A percentile compares a stretch with the other conserved stretches of the same genome.
Conservation (phyloP, 2,329 filamentous ascomycete species). For the Botrytis sinoallii region DNA sequence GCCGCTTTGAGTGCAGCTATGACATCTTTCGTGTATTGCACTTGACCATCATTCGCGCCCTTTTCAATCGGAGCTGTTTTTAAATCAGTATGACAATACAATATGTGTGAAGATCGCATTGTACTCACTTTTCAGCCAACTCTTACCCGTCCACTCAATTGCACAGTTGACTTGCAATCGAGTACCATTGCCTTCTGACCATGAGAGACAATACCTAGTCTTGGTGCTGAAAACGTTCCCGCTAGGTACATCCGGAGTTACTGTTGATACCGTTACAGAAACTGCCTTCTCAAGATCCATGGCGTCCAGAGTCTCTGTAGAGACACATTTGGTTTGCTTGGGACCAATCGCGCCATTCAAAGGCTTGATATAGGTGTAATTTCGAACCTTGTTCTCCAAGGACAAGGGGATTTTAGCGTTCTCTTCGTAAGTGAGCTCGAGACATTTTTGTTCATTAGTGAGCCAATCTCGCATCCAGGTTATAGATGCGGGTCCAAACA, state of each 20-base stretch:
- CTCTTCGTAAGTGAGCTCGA: slow-evolving; percentile 83
- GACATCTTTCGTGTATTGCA: slow-evolving; percentile 76
- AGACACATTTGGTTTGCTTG: slow-evolving; percentile 91
- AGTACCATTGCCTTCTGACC: slow-evolving; percentile 84
- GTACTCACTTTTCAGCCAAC: slow-evolving; percentile 84
- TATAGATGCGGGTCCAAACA: slow-evolving; percentile 79
- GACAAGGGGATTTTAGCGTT: slow-evolving; percentile 55
- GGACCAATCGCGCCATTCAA: slow-evolving; percentile 81
- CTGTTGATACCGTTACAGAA: slow-evolving; percentile 76
- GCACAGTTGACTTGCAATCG: slow-evolving; percentile 82
- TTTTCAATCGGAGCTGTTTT: slow-evolving; percentile 85
- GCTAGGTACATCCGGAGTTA: slow-evolving; percentile 91
- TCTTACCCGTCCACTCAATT: slow-evolving; percentile 96
- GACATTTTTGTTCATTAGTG: slow-evolving; percentile 80
- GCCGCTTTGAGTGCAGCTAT: slow-evolving; percentile 70
- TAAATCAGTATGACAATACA: slow-evolving; percentile 9
- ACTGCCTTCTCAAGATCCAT: slow-evolving; percentile 86
- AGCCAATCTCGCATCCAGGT: slow-evolving; percentile 86
- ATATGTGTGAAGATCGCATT: neutral
- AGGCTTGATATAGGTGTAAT: slow-evolving; percentile 88
- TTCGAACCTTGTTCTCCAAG: slow-evolving; percentile 70
- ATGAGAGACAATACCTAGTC: slow-evolving; percentile 91
- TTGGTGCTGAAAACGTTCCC: slow-evolving; percentile 90
- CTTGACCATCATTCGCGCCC: slow-evolving; percentile 86
- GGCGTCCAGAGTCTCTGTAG: slow-evolving; percentile 77